These are phyloP conservation scores for Citrullus mucosospermus DNA, from an alignment of 306 rosid genomes.

Conservation along the genomic window DNA sequence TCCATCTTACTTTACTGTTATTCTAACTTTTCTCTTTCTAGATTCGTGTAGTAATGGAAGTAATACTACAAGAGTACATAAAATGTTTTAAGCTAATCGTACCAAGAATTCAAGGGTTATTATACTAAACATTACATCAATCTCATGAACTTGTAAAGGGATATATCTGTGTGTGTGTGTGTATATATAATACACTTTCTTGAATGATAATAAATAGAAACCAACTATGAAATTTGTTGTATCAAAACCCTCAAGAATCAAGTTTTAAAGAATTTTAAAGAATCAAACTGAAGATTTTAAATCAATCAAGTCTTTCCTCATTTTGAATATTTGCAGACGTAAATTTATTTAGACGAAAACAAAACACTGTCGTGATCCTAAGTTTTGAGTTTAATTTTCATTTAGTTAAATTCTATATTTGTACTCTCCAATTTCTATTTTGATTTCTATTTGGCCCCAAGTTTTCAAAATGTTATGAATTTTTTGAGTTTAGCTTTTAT, in stretches of 20 bases:
- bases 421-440: too few relatives aligned
- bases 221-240: too few relatives aligned
- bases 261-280: too few relatives aligned
- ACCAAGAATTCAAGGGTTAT: neutral
- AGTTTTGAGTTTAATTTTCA: neutral
- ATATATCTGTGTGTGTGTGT: too few relatives aligned
- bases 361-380: neutral
- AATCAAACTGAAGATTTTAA: neutral
- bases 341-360: neutral
- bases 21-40: neutral
- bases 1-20: neutral
- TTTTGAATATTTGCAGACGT: neutral
- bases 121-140: neutral
- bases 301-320: neutral
- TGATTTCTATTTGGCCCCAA: neutral
- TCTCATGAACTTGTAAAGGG: neutral
- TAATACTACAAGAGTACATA: neutral
- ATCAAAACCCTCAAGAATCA: too few relatives aligned
- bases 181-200: too few relatives aligned
- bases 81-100: neutral
- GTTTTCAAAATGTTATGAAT: neutral
- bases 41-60: neutral
- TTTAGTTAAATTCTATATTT: too few relatives aligned
- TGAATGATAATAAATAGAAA: too few relatives aligned
- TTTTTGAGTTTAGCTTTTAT: too few relatives aligned